These are phyloP conservation scores for Chytriomyces hyalinus DNA, from an alignment of 192 early-diverging fungal genomes.

Conservation along the genomic window DNA sequence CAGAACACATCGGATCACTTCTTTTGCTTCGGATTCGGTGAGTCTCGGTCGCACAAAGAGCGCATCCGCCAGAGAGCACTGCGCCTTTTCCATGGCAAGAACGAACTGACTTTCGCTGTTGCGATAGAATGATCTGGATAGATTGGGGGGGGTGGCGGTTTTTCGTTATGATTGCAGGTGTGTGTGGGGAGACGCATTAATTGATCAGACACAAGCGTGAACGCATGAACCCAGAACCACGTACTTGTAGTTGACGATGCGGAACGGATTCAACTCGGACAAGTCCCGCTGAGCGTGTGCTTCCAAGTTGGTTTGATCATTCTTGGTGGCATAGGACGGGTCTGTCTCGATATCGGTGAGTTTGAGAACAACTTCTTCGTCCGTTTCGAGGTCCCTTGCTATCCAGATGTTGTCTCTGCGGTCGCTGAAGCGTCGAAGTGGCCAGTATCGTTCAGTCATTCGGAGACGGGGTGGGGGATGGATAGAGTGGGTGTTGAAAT, in stretches of 20 bases:
- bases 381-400: neutral
- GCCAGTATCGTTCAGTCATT: conserved; percentile 25
- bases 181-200: no score
- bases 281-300: conserved; percentile 12
- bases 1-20: conserved; percentile 26
- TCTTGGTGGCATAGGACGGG: conserved; percentile 4
- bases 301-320: conserved; percentile 27
- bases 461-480: no score
- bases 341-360: conserved; percentile 12
- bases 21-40: conserved; percentile 20
- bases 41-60: conserved; percentile 6
- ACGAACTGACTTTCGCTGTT: conserved; percentile 25
- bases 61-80: conserved; percentile 21
- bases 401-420: conserved; percentile 16
- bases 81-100: conserved; percentile 5
- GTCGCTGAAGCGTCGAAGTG: neutral
- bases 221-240: no score
- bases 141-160: no score
- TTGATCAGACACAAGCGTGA: no score
- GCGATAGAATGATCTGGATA: conserved; percentile 7
- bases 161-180: no score
- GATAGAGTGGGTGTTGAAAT: no score
- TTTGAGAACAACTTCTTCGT: conserved; percentile 26
- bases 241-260: conserved; percentile 21
- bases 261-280: conserved; percentile 22